Conservation (phyloP, 2,329 filamentous ascomycete species). For the Cadophora gregata region DNA sequence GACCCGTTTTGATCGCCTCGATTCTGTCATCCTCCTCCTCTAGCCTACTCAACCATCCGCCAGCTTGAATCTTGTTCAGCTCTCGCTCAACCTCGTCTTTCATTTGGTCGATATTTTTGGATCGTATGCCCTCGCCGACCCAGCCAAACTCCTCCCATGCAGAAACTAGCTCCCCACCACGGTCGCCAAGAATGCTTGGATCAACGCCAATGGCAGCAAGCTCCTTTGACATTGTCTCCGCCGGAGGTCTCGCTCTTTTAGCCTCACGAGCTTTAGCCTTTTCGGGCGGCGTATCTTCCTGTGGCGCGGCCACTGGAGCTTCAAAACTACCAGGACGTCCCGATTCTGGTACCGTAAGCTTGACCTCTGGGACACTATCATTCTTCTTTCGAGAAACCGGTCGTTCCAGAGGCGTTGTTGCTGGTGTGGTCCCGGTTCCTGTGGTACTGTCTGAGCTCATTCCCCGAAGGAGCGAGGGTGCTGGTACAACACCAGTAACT, state of each 20-base stretch:
- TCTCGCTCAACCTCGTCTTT: slow-evolving; percentile 86
- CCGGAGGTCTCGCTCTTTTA: slow-evolving; percentile 41
- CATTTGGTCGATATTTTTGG: slow-evolving; percentile 78
- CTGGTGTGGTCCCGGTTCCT: slow-evolving; percentile 39
- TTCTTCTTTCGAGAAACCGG: slow-evolving; percentile 24
- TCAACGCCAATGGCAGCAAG: slow-evolving; percentile 71
- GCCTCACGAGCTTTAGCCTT: slow-evolving; percentile 41
- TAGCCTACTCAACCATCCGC: slow-evolving; percentile 85
- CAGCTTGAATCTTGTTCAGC: slow-evolving; percentile 87
- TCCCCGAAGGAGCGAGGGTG: slow-evolving; percentile 62
- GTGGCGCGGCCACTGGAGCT: slow-evolving; percentile 43
- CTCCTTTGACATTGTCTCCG: slow-evolving; percentile 44
- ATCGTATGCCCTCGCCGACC: slow-evolving; percentile 78
- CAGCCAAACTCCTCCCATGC: slow-evolving; percentile 89
- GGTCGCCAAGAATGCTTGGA: slow-evolving; percentile 73
- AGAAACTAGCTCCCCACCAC: slow-evolving; percentile 80
- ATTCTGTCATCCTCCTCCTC: slow-evolving; percentile 90
- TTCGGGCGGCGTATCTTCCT: slow-evolving; percentile 42
- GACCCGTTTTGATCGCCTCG: slow-evolving; percentile 80
- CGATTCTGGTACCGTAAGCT: slow-evolving; percentile 57
- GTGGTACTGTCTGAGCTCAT: slow-evolving; percentile 48
- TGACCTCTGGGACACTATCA: slow-evolving; percentile 61
- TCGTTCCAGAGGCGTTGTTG: slow-evolving; percentile 37
- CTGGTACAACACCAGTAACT: slow-evolving; percentile 86
- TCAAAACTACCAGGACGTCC: slow-evolving; percentile 51